Conservation (phyloP, 2,329 filamentous ascomycete genomes). For the Tricladium varicosporioides region DNA sequence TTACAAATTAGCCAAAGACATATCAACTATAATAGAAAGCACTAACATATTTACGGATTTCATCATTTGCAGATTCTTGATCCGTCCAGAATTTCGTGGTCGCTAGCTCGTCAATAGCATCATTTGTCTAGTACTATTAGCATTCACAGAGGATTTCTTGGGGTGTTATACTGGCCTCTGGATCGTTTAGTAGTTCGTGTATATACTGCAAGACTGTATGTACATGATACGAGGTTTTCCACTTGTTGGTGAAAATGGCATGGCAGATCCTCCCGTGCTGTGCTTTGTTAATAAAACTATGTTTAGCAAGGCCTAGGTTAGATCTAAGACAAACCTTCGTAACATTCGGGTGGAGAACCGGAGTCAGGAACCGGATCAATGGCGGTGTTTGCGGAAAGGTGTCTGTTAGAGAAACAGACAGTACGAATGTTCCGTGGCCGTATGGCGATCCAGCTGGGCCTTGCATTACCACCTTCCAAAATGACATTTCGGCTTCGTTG, state of each 20-base stretch:
- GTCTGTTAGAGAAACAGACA: slow-evolving; percentile 22
- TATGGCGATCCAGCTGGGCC: slow-evolving; percentile 62
- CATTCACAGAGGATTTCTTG: not conserved
- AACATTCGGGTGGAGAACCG: slow-evolving; percentile 28
- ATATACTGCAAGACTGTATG: slow-evolving; percentile 25
- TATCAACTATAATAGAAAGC: no score
- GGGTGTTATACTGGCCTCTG: slow-evolving; percentile 16
- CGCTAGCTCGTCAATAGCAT: slow-evolving; percentile 24
- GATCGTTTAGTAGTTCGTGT: slow-evolving; percentile 23
- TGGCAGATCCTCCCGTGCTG: slow-evolving; percentile 28
- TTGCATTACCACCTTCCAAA: slow-evolving; percentile 62
- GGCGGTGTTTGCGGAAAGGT: slow-evolving; percentile 23
- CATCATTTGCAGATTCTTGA: slow-evolving; percentile 16
- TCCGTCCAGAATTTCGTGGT: slow-evolving; percentile 24
- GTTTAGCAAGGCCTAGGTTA: not conserved
- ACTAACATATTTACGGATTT: slow-evolving; percentile 25
- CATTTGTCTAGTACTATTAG: not conserved
- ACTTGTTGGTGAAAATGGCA: slow-evolving; percentile 25
- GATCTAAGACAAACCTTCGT: slow-evolving; percentile 20
- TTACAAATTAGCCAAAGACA: no score
- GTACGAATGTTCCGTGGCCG: slow-evolving; percentile 38
- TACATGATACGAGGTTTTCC: slow-evolving; percentile 21
- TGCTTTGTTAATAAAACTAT: not conserved
- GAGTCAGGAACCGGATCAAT: slow-evolving; percentile 22
- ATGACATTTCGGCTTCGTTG: slow-evolving; percentile 23